Base-by-base conservation (phyloP, 1,284 basidiomycete species). In the Boletus smithii region DNA sequence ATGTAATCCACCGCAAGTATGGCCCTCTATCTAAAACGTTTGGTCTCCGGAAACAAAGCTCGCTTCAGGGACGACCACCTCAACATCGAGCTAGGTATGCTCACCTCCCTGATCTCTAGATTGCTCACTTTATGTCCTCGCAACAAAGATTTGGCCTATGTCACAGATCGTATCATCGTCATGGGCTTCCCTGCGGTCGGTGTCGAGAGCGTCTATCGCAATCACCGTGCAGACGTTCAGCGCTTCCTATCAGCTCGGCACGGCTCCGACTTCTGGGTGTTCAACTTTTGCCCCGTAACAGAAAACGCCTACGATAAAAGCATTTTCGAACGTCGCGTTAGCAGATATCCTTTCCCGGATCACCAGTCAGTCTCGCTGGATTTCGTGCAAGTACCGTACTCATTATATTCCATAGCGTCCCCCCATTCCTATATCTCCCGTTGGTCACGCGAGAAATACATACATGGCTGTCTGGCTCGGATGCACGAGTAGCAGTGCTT, bases 161-260 rank as follows among this genome's bases (percentile, higher is more conserved):
- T 94, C n/a, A 90, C 86, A 0, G 81, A 86, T 58, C 73, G 80
- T 29, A 73, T 95, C 53, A 85, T 94, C 52, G 87, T 94, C 55
- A 92, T 87, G 86, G 86, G 91, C n/a, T 94, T 88, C 63, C 92
- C 92, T 0, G 89, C 92, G 0, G 71, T 75, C 0, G 92, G 91
- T 3, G 61, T 94, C 2, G 88, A 91, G 57, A 79, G 85, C 0
- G 66, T 90, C 31, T 95, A 95, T 60, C 79, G 92, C 41, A 95
- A 95, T 63, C 76, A 76, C 30, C 75, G 88, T 39, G 80, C 85
- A 23, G 87, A 93, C 58, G 88, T 88, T 0, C 81, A 85, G 55
- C 76, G 75, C 43, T 94, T 95, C 65, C 74, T 95, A 18, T 80
- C 88, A 36, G 71, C 81, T 42, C 75, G 83, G 35, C 88, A 92